A percentile compares a stretch with the other conserved stretches of the same genome.
Conservation (phyloP, 768 basidiomycete genomes). For the Rubroboletus satanas region DNA sequence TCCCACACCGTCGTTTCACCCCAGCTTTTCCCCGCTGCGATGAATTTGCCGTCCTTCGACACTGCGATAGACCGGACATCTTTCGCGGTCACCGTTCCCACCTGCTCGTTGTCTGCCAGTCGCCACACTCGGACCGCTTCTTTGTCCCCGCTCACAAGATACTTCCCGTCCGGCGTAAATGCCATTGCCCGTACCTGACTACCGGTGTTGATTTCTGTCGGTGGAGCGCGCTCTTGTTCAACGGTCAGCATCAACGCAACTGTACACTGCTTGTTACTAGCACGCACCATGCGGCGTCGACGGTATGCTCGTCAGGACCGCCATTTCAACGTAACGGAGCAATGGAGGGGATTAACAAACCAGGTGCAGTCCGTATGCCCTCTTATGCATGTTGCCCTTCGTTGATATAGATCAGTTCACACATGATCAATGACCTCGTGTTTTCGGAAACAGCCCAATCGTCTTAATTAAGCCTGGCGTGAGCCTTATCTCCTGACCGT, state of each 20-base stretch:
- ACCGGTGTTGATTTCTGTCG: neutral
- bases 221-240: neutral
- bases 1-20: conserved; percentile 11
- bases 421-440: conserved; percentile 1
- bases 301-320: neutral
- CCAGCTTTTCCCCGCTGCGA: conserved; percentile 10
- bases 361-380: neutral
- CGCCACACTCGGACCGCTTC: conserved; percentile 7
- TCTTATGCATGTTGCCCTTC: neutral
- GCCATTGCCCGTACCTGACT: conserved; percentile 5
- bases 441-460: neutral
- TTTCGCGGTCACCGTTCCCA: neutral
- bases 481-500: conserved; percentile 6
- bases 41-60: conserved; percentile 2
- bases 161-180: neutral
- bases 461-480: neutral
- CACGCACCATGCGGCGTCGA: conserved; percentile 1
- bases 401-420: conserved; percentile 6
- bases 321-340: neutral
- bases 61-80: conserved; percentile 10
- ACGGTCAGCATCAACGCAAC: neutral
- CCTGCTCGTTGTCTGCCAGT: neutral
- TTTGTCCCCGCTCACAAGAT: conserved; percentile 12
- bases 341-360: neutral
- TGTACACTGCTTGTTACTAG: neutral